These are phyloP conservation scores for Blastocystis sp. DNA, from an alignment of 352 stramenopile species.

Conservation along the genomic window DNA sequence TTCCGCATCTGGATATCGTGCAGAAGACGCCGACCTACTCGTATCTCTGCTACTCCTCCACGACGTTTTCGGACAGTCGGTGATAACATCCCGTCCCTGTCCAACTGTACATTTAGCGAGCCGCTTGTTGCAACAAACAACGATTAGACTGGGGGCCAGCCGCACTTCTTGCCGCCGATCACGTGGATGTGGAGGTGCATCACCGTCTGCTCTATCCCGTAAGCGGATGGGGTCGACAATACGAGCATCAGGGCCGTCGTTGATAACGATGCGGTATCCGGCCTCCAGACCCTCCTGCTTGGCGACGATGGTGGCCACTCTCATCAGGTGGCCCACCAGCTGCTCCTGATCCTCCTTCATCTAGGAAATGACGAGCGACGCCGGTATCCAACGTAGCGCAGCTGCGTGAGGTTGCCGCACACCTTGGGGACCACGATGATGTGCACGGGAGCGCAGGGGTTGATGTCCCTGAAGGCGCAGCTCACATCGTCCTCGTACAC, in stretches of 20 bases:
- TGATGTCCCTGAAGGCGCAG: slow-evolving; percentile 66
- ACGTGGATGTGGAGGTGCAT: slow-evolving; percentile 68
- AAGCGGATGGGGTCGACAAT: neutral
- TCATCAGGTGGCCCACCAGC: slow-evolving; percentile 62
- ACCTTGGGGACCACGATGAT: slow-evolving; percentile 67
- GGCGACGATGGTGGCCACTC: slow-evolving; percentile 41
- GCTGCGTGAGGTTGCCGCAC: slow-evolving; percentile 53
- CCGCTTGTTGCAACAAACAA: slow-evolving; percentile 47
- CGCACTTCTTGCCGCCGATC: slow-evolving; percentile 69
- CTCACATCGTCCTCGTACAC: slow-evolving; percentile 68
- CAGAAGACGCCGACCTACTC: neutral
- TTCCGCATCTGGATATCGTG: slow-evolving; percentile 19
- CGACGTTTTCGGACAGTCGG: neutral
- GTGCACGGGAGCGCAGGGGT: slow-evolving; percentile 61
- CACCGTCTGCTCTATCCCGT: slow-evolving; percentile 59
- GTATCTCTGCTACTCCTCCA: slow-evolving; percentile 18
- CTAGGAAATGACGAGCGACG: neutral
- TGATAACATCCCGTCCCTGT: too few relatives aligned
- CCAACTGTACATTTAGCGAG: neutral
- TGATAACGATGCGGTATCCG: slow-evolving; percentile 68
- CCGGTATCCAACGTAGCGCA: slow-evolving; percentile 26
- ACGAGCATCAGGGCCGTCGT: slow-evolving; percentile 63
- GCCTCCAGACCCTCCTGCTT: slow-evolving; percentile 60
- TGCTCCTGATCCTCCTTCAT: slow-evolving; percentile 65
- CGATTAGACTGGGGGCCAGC: slow-evolving; percentile 64